Conservation (phyloP, 495 filamentous ascomycete genomes). For the Penicillium malachiteum region DNA sequence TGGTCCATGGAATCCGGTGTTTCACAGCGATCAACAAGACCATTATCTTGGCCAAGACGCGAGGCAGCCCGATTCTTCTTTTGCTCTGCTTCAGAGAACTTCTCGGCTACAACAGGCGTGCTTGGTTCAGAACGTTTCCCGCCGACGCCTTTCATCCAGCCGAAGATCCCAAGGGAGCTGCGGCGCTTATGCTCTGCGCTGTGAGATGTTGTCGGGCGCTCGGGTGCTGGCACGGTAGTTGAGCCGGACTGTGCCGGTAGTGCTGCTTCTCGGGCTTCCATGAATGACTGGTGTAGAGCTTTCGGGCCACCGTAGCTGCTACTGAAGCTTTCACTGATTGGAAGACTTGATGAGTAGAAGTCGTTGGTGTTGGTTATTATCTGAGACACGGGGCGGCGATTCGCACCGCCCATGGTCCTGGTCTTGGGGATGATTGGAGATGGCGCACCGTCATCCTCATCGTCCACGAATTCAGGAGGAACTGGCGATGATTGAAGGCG, state of each 20-base stretch:
- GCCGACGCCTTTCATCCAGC: constrained; percentile 45
- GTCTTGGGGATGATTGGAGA: constrained; percentile 39
- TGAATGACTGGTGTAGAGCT: constrained; percentile 32
- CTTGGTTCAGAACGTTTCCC: constrained; percentile 25
- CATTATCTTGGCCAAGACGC: constrained; percentile 13
- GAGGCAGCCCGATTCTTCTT: constrained; percentile 14
- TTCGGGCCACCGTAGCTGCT: constrained; percentile 1
- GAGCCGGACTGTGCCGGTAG: constrained; percentile 10
- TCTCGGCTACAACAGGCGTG: constrained; percentile 15
- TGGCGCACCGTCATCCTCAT: constrained; percentile 35
- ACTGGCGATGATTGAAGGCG: constrained; percentile 30
- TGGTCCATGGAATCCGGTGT: constrained; percentile 21
- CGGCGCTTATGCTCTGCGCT: constrained; percentile 38
- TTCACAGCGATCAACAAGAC: constrained; percentile 2
- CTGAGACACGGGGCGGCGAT: constrained; percentile 20
- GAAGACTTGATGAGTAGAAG: constrained; percentile 9
- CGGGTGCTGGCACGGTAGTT: constrained; percentile 21
- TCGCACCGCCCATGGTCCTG: constrained; percentile 11
- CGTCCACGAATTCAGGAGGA: constrained; percentile 19
- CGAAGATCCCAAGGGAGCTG: constrained; percentile 41
- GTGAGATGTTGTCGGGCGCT: constrained; percentile 31
- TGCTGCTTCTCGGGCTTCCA: constrained; percentile 13
- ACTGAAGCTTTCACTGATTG: constrained; percentile 8
- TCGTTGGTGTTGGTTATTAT: constrained; percentile 19
- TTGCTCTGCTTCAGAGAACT: constrained; percentile 7